Evolutionary conservation across 257 asterid species (phyloP).

Genomic region (Nicotiana tomentosiformis): DNA sequence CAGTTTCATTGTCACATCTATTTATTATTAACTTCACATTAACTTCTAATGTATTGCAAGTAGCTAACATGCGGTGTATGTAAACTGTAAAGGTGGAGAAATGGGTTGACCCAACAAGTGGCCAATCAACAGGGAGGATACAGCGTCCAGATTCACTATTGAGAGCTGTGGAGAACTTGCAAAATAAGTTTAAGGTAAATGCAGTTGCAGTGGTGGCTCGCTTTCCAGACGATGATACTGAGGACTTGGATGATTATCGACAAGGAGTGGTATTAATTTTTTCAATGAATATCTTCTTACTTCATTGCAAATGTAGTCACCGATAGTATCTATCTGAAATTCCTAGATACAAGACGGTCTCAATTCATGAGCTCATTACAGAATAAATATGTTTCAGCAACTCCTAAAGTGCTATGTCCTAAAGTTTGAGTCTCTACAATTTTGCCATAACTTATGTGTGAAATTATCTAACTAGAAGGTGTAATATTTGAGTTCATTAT

Average conservation of each 20-base stretch:
- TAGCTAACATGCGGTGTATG: background rate
- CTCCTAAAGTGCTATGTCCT: background rate
- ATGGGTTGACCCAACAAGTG: constrained; percentile 71
- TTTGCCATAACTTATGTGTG: background rate
- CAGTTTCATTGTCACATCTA: background rate
- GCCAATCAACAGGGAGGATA: constrained; percentile 84
- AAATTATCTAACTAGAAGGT: background rate
- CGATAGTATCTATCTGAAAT: background rate
- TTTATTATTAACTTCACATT: background rate
- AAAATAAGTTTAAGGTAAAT: constrained; percentile 45
- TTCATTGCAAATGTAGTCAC: background rate
- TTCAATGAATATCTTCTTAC: background rate
- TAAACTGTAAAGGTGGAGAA: constrained; percentile 57
- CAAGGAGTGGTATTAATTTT: constrained; percentile 53
- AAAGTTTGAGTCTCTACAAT: background rate
- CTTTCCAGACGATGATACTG: constrained; percentile 78
- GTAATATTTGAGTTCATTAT: background rate
- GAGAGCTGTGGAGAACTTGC: constrained; percentile 64
- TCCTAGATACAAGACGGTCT: background rate
- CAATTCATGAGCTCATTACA: background rate
- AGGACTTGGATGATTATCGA: constrained; percentile 56
- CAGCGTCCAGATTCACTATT: constrained; percentile 64
- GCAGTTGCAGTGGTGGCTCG: constrained; percentile 91
- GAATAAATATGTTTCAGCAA: background rate
- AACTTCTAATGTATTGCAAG: background rate